Percentiles rank a stretch among this genome's conserved stretches.
These are phyloP conservation scores for Jackrogersella minutella DNA, from an alignment of 495 filamentous ascomycete species.

Conservation along the genomic window DNA sequence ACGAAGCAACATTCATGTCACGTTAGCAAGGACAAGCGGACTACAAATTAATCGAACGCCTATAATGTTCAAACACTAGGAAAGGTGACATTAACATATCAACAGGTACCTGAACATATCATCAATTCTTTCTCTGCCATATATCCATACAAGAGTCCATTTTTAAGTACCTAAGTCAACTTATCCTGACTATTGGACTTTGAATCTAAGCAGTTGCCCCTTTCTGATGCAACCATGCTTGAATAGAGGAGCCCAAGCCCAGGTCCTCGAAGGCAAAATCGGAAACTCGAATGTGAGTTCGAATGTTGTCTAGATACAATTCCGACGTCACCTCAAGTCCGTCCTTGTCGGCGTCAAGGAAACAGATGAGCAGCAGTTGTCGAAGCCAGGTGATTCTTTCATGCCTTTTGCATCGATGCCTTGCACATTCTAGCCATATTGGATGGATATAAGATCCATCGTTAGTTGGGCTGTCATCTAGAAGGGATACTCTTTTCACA, in stretches of 20 bases:
- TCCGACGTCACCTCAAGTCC: not conserved
- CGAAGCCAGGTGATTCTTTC: not conserved
- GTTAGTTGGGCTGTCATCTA: not conserved
- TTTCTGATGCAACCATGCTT: not conserved
- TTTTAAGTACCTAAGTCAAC: too few relatives aligned
- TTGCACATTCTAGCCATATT: not conserved
- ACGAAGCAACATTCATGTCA: too few relatives aligned
- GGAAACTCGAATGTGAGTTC: not conserved
- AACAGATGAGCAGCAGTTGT: not conserved
- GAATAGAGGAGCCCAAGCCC: not conserved
- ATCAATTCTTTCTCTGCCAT: too few relatives aligned
- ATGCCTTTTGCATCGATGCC: not conserved
- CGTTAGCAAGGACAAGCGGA: too few relatives aligned
- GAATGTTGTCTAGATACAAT: not conserved
- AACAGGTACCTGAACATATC: too few relatives aligned
- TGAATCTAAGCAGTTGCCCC: too few relatives aligned
- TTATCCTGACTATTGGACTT: too few relatives aligned
- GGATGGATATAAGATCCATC: not conserved
- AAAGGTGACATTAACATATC: too few relatives aligned
- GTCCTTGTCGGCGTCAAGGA: not conserved
- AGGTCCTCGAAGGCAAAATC: not conserved
- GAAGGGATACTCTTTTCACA: not conserved
- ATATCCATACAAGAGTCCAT: too few relatives aligned
- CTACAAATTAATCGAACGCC: too few relatives aligned
- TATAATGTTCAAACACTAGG: too few relatives aligned